phyloP scores from a whole-genome alignment of 2,329 filamentous ascomycete genomes.

The Chrysoporthe deuterocubensis region DNA sequence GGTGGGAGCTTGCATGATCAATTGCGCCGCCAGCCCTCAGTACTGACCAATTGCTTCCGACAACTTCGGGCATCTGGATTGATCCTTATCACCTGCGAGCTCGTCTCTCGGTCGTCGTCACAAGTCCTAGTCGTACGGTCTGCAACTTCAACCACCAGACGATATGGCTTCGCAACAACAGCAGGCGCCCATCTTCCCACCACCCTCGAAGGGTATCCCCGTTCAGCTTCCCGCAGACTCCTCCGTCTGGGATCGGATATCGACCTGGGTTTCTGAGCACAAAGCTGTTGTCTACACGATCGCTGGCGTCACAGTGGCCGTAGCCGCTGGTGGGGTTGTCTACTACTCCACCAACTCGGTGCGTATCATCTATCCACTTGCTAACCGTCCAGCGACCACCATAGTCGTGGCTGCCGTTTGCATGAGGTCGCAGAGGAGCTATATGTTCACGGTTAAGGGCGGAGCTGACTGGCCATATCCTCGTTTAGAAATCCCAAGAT shows the following conservation, averaged over 20 bases:
- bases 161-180: slow-evolving; percentile 39
- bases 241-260: slow-evolving; percentile 86
- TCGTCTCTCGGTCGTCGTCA: not conserved
- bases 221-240: slow-evolving; percentile 61
- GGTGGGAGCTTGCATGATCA: slow-evolving; percentile 18
- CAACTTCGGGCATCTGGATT: slow-evolving; percentile 1
- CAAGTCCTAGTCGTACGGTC: not conserved
- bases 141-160: not conserved
- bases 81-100: slow-evolving; percentile 1
- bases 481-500: slow-evolving; percentile 45
- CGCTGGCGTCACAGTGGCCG: slow-evolving; percentile 86
- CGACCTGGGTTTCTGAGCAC: slow-evolving; percentile 92
- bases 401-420: not conserved
- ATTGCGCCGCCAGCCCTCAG: slow-evolving; percentile 11
- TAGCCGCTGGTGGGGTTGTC: slow-evolving; percentile 83
- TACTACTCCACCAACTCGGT: slow-evolving; percentile 85
- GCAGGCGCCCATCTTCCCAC: slow-evolving; percentile 44
- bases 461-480: not conserved
- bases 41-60: slow-evolving; percentile 13
- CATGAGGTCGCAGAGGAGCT: not conserved
- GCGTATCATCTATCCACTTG: slow-evolving; percentile 36
- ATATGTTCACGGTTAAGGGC: not conserved
- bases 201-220: slow-evolving; percentile 50
- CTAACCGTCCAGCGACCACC: not conserved
- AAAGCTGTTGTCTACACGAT: slow-evolving; percentile 96